A percentile compares a stretch with the other conserved stretches of the same genome.
Conservation (phyloP, 768 basidiomycete genomes). For the Russula olivacea region DNA sequence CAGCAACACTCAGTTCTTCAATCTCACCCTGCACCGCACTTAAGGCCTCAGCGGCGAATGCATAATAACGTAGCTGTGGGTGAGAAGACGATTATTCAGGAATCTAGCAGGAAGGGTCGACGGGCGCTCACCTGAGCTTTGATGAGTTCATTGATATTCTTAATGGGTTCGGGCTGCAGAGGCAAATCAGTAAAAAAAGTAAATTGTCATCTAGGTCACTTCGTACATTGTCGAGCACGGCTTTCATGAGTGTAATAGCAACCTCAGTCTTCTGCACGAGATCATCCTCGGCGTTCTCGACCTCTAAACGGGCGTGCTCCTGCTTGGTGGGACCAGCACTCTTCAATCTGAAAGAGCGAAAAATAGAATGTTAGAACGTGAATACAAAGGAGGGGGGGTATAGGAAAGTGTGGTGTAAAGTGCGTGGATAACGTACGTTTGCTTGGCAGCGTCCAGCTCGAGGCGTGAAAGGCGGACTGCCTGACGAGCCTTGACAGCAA, state of each 20-base stretch:
- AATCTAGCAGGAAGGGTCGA: neutral
- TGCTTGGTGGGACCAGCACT: constrained; percentile 66
- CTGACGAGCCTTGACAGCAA: constrained; percentile 90
- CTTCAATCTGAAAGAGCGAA: constrained; percentile 57
- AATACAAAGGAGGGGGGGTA: neutral
- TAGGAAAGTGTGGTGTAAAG: neutral
- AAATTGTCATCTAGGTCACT: neutral
- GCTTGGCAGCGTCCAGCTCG: constrained; percentile 88
- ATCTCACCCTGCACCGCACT: constrained; percentile 84
- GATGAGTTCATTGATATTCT: constrained; percentile 85
- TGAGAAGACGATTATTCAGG: neutral
- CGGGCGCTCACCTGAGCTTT: constrained; percentile 67
- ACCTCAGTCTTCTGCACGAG: constrained; percentile 97
- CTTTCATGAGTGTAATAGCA: constrained; percentile 94
- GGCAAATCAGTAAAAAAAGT: neutral
- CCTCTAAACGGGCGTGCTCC: constrained; percentile 88
- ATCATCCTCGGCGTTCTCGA: constrained; percentile 92
- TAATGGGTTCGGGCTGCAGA: constrained; percentile 85
- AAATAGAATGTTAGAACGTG: neutral
- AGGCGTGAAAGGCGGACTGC: constrained; percentile 74
- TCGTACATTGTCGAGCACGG: constrained; percentile 94
- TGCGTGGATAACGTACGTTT: constrained; percentile 49
- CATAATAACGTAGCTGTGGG: constrained; percentile 62
- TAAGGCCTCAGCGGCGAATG: constrained; percentile 72
- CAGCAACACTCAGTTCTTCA: constrained; percentile 86